Base-by-base conservation (phyloP, 2,329 filamentous ascomycete genomes). In the Paecilomyces sp. region DNA sequence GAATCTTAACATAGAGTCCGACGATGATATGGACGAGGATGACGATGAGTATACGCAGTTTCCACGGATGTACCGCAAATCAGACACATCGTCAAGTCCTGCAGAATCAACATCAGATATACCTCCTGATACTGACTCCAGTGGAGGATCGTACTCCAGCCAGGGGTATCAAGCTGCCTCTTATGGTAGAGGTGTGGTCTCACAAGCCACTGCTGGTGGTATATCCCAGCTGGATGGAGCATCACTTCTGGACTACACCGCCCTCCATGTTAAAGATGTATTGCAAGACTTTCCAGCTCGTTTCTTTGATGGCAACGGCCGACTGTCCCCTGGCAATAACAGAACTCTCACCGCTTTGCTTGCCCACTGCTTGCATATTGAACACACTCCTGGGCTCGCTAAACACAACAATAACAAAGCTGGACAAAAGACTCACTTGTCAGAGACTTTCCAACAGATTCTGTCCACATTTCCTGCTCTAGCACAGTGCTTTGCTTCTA, bases 1-100 rank as follows among this genome's bases (percentile, higher is more conserved):
- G 30, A 61, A 59, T n/a, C 60, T 69, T 11, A 55, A 57, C 31
- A 33, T 67, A 24, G 57, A 63, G 13, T 53, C 52, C 24, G 22
- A 22, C 24, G 13, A 47, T 24, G 54, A 57, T 28, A 28, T 28
- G 22, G 58, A 57, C n/a, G 47, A 57, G 11, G 9, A 25, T 28
- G 51, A 30, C 13, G 22, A 53, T 25, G 28, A 30, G 22, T 30
- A 53, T 53, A 25, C 15, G 22, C 12, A 53, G 22, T 54, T 33
- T 12, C 25, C 34, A 13, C 12, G 28, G 12, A 55, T 51, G 3
- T 56, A 50, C 2, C 41, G 22, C 22, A 56, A 54, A 18, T 58
- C 55, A 3, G 41, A 12, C 50, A 30, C 55, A 34, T 60, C 63
- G 12, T 28, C 28, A 7, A 50, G 15, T 54, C 15, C 28, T 25